Evolutionary conservation across 257 asterid genomes (phyloP), one percentile per base, ranked within the genome.

Genomic region (Lycium ferocissimum): DNA sequence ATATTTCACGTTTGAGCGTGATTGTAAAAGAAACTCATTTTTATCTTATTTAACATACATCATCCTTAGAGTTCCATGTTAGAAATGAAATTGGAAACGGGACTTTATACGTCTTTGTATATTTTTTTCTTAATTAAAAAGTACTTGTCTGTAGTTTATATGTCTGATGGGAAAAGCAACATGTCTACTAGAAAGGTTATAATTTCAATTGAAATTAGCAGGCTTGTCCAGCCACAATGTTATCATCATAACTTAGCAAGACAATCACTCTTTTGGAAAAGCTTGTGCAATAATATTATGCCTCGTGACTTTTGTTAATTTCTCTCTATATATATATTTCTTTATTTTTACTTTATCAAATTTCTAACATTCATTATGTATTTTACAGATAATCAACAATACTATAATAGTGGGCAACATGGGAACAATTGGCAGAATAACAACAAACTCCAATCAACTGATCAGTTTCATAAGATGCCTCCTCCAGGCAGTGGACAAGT

Each of bases 401-500:
- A 88, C 79, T 91, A 90, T 87, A 89, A 84, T 83, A 81, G 81
- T 4, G 89, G 85, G 10, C 85, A 80, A 38, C 85, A 85, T 5
- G 88, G 85, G 18, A 76, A 76, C 63, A 90, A 85, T 20, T 91
- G 96, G 97, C 88, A 84, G 18, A 83, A 33, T 4, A 83, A 86
- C 84, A n/a, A 54, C 7, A 83, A 76, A 76, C 26, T 56, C 13
- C 95, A 86, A 22, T 18, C 90, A 3, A 66, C 76, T 1, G 96
- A 93, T 1, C 92, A 88, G 47, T 79, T 85, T n/a, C 80, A 87
- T 53, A 91, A 89, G 79, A 88, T 92, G 85, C 97, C 92, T 0
- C 92, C 86, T 2, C 92, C 89, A 0, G 82, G 73, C 7, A 95
- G 96, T 79, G 89, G 83, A 6, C 90, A 76, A 3, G 89, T 93